A percentile compares a stretch with the other conserved stretches of the same genome.
These are phyloP conservation scores for Populus ilicifolia DNA, from an alignment of 345 rosid genomes.

Conservation along the genomic window DNA sequence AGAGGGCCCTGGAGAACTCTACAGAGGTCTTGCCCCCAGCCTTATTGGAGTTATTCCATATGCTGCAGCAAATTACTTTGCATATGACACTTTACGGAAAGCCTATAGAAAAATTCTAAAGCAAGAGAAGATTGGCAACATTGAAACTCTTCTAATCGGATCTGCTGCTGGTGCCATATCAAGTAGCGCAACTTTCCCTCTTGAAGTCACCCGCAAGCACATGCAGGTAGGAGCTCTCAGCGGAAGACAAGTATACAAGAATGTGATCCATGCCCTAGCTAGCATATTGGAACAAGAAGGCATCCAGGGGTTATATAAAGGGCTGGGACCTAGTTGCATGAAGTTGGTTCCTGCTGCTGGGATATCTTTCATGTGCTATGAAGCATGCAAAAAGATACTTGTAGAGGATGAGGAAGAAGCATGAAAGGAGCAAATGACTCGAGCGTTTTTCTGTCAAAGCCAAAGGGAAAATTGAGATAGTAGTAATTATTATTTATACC, in stretches of 20 bases:
- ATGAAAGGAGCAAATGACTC: background rate
- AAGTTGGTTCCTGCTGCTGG: constrained; percentile 98
- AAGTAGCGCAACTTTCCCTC: constrained; percentile 89
- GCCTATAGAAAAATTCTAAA: constrained; percentile 57
- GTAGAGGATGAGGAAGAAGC: constrained; percentile 61
- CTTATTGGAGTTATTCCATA: constrained; percentile 94
- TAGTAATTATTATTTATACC: background rate
- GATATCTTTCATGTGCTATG: constrained; percentile 97
- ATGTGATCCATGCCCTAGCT: constrained; percentile 76
- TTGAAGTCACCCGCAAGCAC: constrained; percentile 95
- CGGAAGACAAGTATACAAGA: constrained; percentile 82
- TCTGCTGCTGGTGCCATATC: constrained; percentile 86
- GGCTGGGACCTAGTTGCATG: constrained; percentile 93
- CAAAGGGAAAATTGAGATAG: background rate
- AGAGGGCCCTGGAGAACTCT: constrained; percentile 85
- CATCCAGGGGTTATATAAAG: constrained; percentile 72
- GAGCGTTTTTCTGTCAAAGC: background rate
- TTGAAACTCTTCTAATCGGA: constrained; percentile 86
- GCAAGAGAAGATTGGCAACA: constrained; percentile 82
- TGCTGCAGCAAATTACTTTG: constrained; percentile 88
- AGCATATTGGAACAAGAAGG: constrained; percentile 84
- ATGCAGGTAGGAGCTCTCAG: constrained; percentile 95
- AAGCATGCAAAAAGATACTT: constrained; percentile 83
- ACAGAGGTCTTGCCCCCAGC: constrained; percentile 93
- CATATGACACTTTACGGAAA: constrained; percentile 78